Base-by-base conservation (phyloP, 805 yeast species). In the Wickerhamiella siamensis region DNA sequence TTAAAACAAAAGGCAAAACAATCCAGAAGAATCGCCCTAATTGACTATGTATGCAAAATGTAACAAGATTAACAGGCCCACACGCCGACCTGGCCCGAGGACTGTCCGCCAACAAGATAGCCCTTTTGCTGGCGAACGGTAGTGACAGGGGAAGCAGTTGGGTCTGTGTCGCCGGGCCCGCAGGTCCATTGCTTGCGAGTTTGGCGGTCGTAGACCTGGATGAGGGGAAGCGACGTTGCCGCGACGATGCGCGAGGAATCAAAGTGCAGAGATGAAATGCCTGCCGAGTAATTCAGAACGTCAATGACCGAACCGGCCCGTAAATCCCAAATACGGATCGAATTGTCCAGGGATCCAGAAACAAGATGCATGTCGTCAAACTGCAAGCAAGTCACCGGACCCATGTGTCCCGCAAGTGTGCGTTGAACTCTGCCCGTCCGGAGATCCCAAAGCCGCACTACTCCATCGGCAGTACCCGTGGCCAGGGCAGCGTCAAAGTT, bases 401-500 rank as follows among this genome's bases (percentile, higher is more conserved):
- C 78, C 2, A 82, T 75, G 54, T 79, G 87, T 0, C 88, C 47
- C 79, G 61, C 38, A 14, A 53, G 47, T 16, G 46, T 43, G 41
- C 56, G 50, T 41, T 44, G 46, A 8, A 47, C 35, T 75, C 73
- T 15, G 76, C 77, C 84, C 19, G 74, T 65, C 51, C 91, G 66
- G 46, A 80, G 58, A 60, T 80, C 91, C 87, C 88, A 80, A 18
- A 80, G 60, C 41, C 91, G 61, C 2, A 80, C 83, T 5, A 75
- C 57, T 1, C 88, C 88, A 57, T 80, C 88, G 15, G 74, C 74
- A 0, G 86, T 76, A 39, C 88, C 91, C 0, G 84, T 74, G 0
- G 88, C 88, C 48, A 80, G 60, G 0, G 87, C 88, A 0, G 83
- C 82, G 51, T 78, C 83, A 51, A 67, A 75, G 44, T 80, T 75